Evolutionary conservation across 208 protist genomes (phyloP).

Genomic region (Tritrichomonas musculus): DNA sequence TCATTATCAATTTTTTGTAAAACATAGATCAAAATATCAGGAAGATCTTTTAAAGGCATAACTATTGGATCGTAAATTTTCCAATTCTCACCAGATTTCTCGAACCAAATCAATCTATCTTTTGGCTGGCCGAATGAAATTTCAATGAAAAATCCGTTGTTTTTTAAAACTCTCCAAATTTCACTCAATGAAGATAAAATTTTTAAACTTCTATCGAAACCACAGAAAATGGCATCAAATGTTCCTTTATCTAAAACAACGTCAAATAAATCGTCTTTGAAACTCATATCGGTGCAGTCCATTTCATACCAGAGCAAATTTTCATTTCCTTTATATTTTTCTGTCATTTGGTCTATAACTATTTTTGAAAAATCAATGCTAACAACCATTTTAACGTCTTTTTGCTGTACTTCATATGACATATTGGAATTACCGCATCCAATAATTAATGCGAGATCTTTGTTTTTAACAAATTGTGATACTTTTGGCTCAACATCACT

Average conservation of each 20-base stretch:
- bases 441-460: background rate
- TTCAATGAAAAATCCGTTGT: background rate
- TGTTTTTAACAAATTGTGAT: background rate
- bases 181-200: background rate
- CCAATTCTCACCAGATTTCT: too few relatives aligned
- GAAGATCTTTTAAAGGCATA: too few relatives aligned
- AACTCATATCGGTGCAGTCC: background rate
- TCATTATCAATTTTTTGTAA: too few relatives aligned
- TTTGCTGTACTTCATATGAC: background rate
- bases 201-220: background rate
- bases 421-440: background rate
- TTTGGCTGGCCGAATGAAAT: background rate
- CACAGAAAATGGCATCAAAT: background rate
- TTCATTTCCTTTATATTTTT: background rate
- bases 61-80: too few relatives aligned
- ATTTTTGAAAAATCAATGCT: background rate
- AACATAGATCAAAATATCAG: too few relatives aligned
- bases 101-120: too few relatives aligned
- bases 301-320: background rate
- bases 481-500: background rate
- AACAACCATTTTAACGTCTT: background rate
- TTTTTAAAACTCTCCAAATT: background rate
- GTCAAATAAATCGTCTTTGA: background rate
- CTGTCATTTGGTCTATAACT: conserved; percentile 14
- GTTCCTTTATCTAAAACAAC: conserved; percentile 16